These are phyloP conservation scores for Tulasnella sp. DNA, from an alignment of 768 basidiomycete genomes.

Conservation along the genomic window DNA sequence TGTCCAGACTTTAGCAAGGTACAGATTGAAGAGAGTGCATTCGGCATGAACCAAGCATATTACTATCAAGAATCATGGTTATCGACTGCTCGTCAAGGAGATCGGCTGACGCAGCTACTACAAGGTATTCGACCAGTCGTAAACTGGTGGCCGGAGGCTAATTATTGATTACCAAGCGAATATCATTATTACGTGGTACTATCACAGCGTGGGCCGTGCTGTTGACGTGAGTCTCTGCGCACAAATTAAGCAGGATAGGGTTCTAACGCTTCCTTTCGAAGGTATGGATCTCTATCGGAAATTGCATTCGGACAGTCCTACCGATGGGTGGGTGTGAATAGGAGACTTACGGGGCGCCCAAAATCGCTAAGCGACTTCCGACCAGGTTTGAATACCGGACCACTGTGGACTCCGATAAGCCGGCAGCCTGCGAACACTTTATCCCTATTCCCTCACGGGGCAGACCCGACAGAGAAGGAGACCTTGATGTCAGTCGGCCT, in stretches of 20 bases:
- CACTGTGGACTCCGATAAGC: slow-evolving; percentile 15
- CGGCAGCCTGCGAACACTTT: not conserved
- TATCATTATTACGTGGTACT: slow-evolving; percentile 27
- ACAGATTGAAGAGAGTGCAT: slow-evolving; percentile 12
- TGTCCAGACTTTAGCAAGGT: not conserved
- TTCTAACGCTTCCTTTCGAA: not conserved
- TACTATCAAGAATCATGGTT: slow-evolving; percentile 14
- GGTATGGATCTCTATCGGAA: slow-evolving; percentile 20
- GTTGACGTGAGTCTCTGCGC: slow-evolving; percentile 15
- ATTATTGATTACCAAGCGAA: not conserved
- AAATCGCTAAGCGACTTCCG: not conserved
- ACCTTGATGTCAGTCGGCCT: not conserved
- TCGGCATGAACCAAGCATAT: slow-evolving; percentile 21
- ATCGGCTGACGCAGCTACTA: slow-evolving; percentile 10
- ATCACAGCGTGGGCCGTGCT: slow-evolving; percentile 23
- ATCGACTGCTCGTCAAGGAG: slow-evolving; percentile 3
- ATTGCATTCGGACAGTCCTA: not conserved
- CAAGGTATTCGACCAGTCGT: slow-evolving; percentile 4
- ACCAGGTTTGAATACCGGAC: slow-evolving; percentile 14
- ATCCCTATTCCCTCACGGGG: not conserved
- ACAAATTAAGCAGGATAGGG: not conserved
- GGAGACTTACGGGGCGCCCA: not conserved
- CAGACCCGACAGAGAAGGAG: slow-evolving; percentile 9
- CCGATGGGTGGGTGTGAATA: slow-evolving; percentile 8
- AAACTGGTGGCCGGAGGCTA: not conserved